Conservation (phyloP, 129 eudicot species). For the Ambrosia trifida region DNA sequence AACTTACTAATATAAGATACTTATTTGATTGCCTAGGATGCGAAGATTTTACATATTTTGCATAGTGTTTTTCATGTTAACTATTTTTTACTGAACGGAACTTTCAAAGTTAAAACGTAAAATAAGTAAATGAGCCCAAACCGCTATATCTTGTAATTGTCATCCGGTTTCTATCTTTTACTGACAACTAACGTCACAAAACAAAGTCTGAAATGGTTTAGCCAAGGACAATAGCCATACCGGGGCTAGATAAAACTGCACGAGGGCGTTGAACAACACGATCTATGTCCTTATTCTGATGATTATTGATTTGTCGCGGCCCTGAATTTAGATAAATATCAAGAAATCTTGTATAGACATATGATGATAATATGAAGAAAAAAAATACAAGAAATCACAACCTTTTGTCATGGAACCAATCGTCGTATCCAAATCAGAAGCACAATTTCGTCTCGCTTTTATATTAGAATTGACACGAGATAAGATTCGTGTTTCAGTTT, state of each 20-base stretch:
- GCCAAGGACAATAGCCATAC: slow-evolving; percentile 14
- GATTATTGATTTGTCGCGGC: slow-evolving; percentile 11
- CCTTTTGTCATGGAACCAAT: slow-evolving; percentile 20
- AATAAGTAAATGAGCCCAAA: no score
- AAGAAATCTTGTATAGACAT: background rate
- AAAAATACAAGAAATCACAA: background rate
- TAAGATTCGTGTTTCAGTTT: background rate
- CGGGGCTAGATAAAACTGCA: slow-evolving; percentile 41
- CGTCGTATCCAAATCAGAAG: slow-evolving; percentile 10
- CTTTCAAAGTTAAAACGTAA: no score
- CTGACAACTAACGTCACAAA: no score
- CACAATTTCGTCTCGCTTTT: slow-evolving; percentile 21
- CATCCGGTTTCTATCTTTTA: no score
- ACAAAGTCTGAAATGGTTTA: background rate
- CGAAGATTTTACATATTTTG: no score
- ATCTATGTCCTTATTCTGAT: slow-evolving; percentile 25
- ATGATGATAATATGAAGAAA: background rate
- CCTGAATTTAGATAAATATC: background rate
- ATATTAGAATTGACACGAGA: background rate
- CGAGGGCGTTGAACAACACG: slow-evolving; percentile 35
- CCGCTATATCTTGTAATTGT: no score
- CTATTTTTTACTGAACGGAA: no score
- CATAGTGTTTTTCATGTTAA: no score
- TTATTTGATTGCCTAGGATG: no score
- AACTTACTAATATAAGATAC: no score